A percentile compares a stretch with the other conserved stretches of the same genome.
phyloP scores from a whole-genome alignment of 129 eudicot genomes.

The Smallanthus sonchifolius region DNA sequence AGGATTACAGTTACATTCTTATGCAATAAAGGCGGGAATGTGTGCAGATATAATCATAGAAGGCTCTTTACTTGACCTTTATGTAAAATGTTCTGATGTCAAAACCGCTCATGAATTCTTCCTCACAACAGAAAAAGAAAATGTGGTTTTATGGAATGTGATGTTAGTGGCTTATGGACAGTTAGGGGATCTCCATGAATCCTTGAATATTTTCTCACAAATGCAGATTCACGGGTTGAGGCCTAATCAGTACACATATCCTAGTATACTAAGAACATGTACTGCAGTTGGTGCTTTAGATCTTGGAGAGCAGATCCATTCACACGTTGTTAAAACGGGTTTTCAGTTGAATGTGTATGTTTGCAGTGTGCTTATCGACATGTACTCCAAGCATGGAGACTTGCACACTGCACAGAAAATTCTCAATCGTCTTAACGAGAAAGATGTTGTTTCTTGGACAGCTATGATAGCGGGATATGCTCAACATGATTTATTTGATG shows the following conservation, averaged over 20 bases:
- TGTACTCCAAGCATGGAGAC: constrained; percentile 89
- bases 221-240: constrained; percentile 66
- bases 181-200: constrained; percentile 62
- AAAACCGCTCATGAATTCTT: constrained; percentile 66
- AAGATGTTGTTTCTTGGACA: constrained; percentile 96
- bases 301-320: constrained; percentile 84
- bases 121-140: constrained; percentile 56
- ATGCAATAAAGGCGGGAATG: constrained; percentile 82
- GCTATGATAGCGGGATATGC: constrained; percentile 90
- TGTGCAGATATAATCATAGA: constrained; percentile 77
- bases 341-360: constrained; percentile 83
- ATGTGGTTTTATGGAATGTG: constrained; percentile 92
- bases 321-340: constrained; percentile 78
- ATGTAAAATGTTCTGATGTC: constrained; percentile 85
- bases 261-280: constrained; percentile 88
- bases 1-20: constrained; percentile 78
- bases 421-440: constrained; percentile 57
- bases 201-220: constrained; percentile 40
- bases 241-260: constrained; percentile 93
- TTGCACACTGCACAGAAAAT: constrained; percentile 65
- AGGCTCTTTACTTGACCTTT: constrained; percentile 93
- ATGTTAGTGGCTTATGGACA: constrained; percentile 97
- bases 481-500: constrained; percentile 61
- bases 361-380: constrained; percentile 88
- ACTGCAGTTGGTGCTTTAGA: constrained; percentile 69